Conservation (phyloP, 2,329 filamentous ascomycete genomes). For the Canariomyces notabilis region DNA sequence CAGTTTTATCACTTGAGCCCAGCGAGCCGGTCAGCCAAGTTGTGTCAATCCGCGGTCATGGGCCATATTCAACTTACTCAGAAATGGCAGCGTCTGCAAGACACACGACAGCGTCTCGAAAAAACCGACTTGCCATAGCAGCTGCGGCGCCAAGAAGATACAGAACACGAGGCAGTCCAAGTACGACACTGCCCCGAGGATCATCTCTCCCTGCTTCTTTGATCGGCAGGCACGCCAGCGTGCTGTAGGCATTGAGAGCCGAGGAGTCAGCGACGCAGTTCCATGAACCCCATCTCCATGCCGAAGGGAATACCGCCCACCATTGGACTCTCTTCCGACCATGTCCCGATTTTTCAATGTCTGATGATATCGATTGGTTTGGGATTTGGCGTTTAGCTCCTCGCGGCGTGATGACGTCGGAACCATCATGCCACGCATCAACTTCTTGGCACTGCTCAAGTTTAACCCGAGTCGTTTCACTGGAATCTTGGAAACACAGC, state of each 20-base stretch:
- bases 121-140: slow-evolving; percentile 63
- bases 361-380: background rate
- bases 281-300: background rate
- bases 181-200: slow-evolving; percentile 68
- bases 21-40: slow-evolving; percentile 3
- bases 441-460: background rate
- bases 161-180: slow-evolving; percentile 72
- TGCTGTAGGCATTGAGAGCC: no score
- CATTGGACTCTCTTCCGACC: background rate
- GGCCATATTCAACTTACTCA: slow-evolving; percentile 44
- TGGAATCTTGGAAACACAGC: no score
- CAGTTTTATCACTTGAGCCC: slow-evolving; percentile 47
- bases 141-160: slow-evolving; percentile 63
- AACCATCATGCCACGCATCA: background rate
- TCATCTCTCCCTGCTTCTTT: slow-evolving; percentile 51
- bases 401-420: background rate
- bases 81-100: slow-evolving; percentile 61
- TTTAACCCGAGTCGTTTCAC: no score
- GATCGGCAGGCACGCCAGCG: no score
- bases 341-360: background rate
- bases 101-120: slow-evolving; percentile 53
- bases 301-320: background rate
- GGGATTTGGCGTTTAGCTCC: background rate
- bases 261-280: background rate
- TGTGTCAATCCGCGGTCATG: background rate